A percentile compares a stretch with the other conserved stretches of the same genome.
These are phyloP conservation scores for Datura wrightii DNA, from an alignment of 257 asterid species.

Conservation along the genomic window DNA sequence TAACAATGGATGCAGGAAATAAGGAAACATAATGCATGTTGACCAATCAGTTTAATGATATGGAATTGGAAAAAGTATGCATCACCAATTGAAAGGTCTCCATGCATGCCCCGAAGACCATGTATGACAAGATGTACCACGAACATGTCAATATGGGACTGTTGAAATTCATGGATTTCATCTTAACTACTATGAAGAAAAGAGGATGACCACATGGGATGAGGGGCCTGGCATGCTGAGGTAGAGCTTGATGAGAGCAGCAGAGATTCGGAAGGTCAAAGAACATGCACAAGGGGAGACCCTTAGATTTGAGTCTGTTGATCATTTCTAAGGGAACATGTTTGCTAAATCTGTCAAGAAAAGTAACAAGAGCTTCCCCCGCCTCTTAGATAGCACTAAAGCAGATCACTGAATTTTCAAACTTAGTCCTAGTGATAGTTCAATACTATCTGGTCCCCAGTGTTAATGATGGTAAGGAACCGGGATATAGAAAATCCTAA, in stretches of 20 bases:
- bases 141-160: neutral
- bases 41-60: neutral
- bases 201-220: neutral
- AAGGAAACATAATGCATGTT: conserved; percentile 3
- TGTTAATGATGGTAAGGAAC: neutral
- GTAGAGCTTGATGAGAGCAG: conserved; percentile 19
- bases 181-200: conserved; percentile 22
- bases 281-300: neutral
- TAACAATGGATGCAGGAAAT: neutral
- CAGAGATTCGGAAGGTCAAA: conserved; percentile 21
- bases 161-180: neutral
- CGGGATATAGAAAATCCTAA: neutral
- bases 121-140: neutral
- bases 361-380: neutral
- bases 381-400: neutral
- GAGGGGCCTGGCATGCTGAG: neutral
- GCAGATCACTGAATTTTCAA: conserved; percentile 1
- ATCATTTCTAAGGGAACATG: neutral
- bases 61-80: neutral
- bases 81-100: neutral
- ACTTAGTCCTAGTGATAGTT: neutral
- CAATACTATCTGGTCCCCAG: conserved; percentile 2
- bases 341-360: neutral
- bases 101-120: neutral
- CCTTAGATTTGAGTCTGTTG: neutral